Base-by-base conservation (phyloP, 495 filamentous ascomycete genomes). In the Chaetomidium leptoderma region DNA sequence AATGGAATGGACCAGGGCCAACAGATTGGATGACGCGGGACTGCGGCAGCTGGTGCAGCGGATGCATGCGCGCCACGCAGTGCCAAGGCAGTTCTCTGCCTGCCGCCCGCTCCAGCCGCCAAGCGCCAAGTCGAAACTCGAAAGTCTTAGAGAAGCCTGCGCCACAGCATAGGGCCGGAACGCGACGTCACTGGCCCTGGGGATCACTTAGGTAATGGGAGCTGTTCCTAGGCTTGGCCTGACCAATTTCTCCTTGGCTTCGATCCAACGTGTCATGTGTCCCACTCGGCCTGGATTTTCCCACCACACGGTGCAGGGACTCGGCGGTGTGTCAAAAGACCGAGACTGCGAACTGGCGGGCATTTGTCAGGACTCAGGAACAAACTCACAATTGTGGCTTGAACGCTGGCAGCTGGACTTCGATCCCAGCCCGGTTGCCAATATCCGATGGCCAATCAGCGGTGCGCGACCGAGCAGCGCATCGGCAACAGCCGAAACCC, bases 401-500 rank as follows among this genome's bases (percentile, higher is more conserved):
- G 43, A 24, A n/a, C 43, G 16, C 14, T 37, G 35, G 2, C 23
- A 8, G 6, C 3, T 6, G 11, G 37, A 17, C 14, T 17, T 40
- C 36, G 36, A 39, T 39, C 29, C 30, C 27, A 33, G 11, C 30
- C 16, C 32, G 47, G 47, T 6, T 29, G 5, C 21, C 24, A 23
- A 45, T 27, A 27, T 45, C 47, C 19, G 29, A 7, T 14, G 30
- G 47, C 30, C 19, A 45, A 45, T 45, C 43, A 45, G 19, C 17
- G 43, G 11, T 7, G 35, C 21, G 8, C 19, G 21, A 17, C 39
- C 39, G 19, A 21, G 2, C 9, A 36, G 47, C 47, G n/a, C 23
- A 50, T 6, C 11, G 50, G 50, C 50, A 29, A 23, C 36, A 53
- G 23, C 50, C 50, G 50, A 29, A 29, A 49, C 46, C 46, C 46